Base-by-base conservation (phyloP, 192 early-diverging fungal genomes). In the Phycomyces blakesleeanus region DNA sequence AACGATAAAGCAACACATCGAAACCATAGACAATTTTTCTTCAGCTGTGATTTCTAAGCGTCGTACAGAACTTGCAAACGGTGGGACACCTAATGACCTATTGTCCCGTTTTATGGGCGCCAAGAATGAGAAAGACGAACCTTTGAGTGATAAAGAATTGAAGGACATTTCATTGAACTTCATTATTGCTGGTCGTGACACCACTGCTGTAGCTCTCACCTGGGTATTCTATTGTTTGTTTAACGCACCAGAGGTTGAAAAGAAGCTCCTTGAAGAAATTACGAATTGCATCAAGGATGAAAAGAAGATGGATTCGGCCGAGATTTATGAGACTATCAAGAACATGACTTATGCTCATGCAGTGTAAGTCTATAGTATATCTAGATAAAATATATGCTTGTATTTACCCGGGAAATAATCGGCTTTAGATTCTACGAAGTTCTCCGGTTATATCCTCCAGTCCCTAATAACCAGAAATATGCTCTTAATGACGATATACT, bases 391-490 rank as follows among this genome's bases (percentile, higher is more conserved):
- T 1, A 25, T 40, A 20, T 11, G 81, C 4, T n/a, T n/a, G 73
- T 79, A 14, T 85, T 86, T 58, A 54, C 66, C 25, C 24, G 12
- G 6, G 42, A 16, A 22, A 9, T 27, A n/a, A n/a, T n/a, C n/a
- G n/a, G n/a, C 40, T 39, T 39, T 39, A 69, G 53, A 16, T 69
- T 70, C 22, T 67, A 39, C 12, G 90, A 91, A 71, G 73, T 81
- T 8, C 63, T 90, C 24, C 77, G 90, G 7, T 57, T 91, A 20
- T 79, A 85, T 67, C 89, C 90, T 41, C 71, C 81, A 25, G 87
- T 92, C 5, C 90, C 89, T 6, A 27, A 21, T 0, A 80, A 89
- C 38, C 39, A 68, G 8, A 89, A 89, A 69, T 64, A 71, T 27
- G 78, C 81, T 7, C 57, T 85, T 15, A 51, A 77, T 3, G 85